phyloP scores from a whole-genome alignment of 2,329 filamentous ascomycete species.

The Hypoxylon sp. region DNA sequence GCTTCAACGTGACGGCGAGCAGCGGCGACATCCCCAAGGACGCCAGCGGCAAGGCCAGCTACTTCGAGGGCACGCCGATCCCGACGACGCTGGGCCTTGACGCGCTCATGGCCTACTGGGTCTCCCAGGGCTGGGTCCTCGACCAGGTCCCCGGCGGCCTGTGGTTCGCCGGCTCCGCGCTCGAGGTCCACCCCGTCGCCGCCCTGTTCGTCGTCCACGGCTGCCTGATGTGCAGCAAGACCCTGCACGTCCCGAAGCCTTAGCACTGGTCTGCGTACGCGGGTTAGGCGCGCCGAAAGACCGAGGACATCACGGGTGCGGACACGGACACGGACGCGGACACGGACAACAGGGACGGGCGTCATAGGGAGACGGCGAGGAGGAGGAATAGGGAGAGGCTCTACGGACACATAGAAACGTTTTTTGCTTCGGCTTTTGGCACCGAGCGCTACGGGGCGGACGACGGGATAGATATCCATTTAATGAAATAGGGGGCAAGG shows the following conservation, averaged over 20 bases:
- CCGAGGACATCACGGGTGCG: no score
- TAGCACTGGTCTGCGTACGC: conserved; percentile 52
- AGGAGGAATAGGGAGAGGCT: neutral
- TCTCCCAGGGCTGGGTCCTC: conserved; percentile 83
- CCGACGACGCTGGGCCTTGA: conserved; percentile 89
- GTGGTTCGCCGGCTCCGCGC: conserved; percentile 73
- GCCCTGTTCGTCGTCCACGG: conserved; percentile 89
- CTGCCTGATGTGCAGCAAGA: conserved; percentile 95
- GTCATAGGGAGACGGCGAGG: no score
- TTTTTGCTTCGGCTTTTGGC: neutral
- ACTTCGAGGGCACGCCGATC: conserved; percentile 97
- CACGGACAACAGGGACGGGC: neutral
- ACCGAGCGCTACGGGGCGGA: neutral
- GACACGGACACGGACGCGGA: neutral
- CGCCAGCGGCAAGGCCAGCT: conserved; percentile 88
- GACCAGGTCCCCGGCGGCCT: conserved; percentile 84
- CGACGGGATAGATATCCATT: neutral
- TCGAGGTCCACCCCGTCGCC: conserved; percentile 89
- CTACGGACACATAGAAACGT: neutral
- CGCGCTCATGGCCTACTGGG: conserved; percentile 90
- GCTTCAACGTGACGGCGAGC: conserved; percentile 96
- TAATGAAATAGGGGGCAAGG: neutral
- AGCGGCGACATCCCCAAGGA: conserved; percentile 85
- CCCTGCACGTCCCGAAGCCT: conserved; percentile 93
- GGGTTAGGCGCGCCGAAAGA: neutral